phyloP scores from a whole-genome alignment of 2,329 filamentous ascomycete species.

The Trichoderma sp. region DNA sequence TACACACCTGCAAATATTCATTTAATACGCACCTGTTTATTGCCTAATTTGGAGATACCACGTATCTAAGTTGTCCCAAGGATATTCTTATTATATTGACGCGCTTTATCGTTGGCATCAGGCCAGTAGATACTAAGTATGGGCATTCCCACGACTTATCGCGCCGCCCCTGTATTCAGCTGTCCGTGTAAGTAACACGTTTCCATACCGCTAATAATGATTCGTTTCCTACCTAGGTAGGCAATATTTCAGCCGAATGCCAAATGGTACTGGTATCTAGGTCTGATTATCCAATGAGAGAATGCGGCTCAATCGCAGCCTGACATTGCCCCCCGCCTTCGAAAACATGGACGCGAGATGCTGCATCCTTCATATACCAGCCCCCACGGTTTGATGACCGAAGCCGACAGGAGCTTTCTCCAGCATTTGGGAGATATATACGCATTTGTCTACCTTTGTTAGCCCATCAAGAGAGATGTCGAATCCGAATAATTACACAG shows the following conservation, averaged over 20 bases:
- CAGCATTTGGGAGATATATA: fast-evolving
- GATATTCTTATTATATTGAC: no score
- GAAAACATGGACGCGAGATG: background rate
- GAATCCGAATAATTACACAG: background rate
- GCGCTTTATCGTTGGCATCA: no score
- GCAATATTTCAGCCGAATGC: background rate
- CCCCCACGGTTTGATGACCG: background rate
- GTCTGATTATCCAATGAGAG: background rate
- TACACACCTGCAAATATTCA: background rate
- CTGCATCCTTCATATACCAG: background rate
- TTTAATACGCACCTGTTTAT: background rate
- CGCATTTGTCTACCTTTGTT: background rate
- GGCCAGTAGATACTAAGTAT: no score
- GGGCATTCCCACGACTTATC: no score
- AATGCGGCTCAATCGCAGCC: background rate
- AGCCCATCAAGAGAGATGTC: background rate
- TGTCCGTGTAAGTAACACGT: no score
- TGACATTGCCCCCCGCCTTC: background rate
- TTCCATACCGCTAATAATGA: no score
- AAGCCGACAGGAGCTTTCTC: background rate
- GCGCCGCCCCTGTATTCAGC: no score
- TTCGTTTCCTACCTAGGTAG: background rate
- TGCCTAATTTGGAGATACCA: no score
- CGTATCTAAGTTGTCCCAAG: no score
- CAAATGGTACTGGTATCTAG: background rate